phyloP scores from a whole-genome alignment of 129 eudicot genomes.

The Oenanthe sinensis region DNA sequence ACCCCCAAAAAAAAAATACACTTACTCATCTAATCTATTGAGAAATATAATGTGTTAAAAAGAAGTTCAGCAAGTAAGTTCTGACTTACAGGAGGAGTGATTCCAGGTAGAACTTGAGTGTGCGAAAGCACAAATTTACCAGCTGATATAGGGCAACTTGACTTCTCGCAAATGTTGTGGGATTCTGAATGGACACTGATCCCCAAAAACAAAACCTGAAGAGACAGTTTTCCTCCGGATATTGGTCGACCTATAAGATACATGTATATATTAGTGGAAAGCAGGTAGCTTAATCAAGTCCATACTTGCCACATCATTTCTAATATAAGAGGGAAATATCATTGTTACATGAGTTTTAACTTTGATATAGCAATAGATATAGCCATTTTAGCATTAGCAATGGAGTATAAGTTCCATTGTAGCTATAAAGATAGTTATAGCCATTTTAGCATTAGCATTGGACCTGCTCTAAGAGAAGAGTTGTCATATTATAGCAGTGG shows the following conservation, averaged over 20 bases:
- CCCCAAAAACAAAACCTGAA: conserved; percentile 25
- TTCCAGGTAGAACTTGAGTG: conserved; percentile 26
- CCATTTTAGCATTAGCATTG: neutral
- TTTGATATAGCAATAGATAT: neutral
- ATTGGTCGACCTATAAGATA: conserved; percentile 17
- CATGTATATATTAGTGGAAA: neutral
- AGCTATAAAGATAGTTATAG: neutral
- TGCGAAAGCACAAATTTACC: conserved; percentile 38
- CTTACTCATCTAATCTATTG: neutral
- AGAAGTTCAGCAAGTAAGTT: neutral
- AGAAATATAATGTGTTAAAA: neutral
- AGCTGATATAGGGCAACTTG: conserved; percentile 31
- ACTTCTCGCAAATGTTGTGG: conserved; percentile 30
- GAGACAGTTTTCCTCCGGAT: conserved; percentile 25
- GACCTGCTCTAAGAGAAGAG: neutral
- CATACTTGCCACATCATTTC: neutral
- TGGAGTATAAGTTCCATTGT: neutral
- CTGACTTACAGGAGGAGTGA: conserved; percentile 34
- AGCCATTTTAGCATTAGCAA: neutral
- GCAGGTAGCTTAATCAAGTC: neutral
- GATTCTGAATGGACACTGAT: conserved; percentile 27
- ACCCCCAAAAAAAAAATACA: no score
- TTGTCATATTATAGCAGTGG: neutral
- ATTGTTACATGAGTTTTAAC: neutral
- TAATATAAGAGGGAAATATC: neutral